Base-by-base conservation (phyloP, 108 stramenopile genomes). In the Nitzschia sp. region DNA sequence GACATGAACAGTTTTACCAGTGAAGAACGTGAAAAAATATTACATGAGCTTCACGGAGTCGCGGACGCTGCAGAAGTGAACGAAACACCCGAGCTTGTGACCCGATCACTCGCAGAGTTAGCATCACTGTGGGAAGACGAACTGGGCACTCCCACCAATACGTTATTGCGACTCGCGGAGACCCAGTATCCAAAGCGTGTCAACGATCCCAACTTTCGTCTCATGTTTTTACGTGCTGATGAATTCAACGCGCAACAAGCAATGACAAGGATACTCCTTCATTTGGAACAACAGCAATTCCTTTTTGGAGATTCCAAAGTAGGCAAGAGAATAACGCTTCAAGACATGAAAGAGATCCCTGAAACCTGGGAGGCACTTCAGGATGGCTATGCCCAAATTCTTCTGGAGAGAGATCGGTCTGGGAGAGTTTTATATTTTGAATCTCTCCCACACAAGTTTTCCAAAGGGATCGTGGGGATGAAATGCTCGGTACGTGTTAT, bases 21-120 rank as follows among this genome's bases (percentile, higher is more conserved):
- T 5, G 8, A 48, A 27, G 60, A 71, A n/a, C n/a, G 70, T 17
- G 55, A 71, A 25, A 11, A 44, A 16, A 45, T 71, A 19, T 46
- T 56, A 6, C 44, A 71, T 25, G 60, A 71, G 19, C n/a, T 71
- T 19, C 61, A 71, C 25, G 70, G 70, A 13, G 33, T 71, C 1
- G 27, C 35, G 3, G 48, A 29, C 29, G 29, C 28, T 23, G 19
- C 19, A 16, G 22, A 19, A 46, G n/a, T 31, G 19, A 21, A 29
- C 0, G 46, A 46, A 45, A 26, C 61, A 45, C 30, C 63, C 15
- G 46, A 46, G 16, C 9, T 63, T 27, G 48, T 45, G 22, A 46
- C 45, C 27, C 8, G 41, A 21, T 2, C 57, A 16, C 57, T 1
- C 31, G 16, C 17, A 13, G 13, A 58, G 13, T 15, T 58, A n/a